Evolutionary conservation across 75 land plant genomes (phyloP).

Genomic region (Pinus albicaulis): DNA sequence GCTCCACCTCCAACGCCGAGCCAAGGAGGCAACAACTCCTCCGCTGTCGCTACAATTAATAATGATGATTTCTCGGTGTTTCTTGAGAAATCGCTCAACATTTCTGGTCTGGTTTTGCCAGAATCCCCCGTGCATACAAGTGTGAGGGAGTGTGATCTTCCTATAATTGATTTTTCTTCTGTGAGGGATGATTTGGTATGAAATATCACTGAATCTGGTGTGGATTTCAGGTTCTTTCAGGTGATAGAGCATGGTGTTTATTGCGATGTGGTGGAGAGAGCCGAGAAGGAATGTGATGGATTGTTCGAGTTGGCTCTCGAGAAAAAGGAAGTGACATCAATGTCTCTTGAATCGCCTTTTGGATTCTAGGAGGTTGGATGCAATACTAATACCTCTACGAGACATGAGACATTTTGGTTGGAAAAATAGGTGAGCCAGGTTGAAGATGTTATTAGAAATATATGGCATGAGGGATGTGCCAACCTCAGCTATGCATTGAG

Average conservation of each 20-base stretch:
- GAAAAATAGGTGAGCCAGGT: too few species aligned
- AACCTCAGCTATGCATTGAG: too few species aligned
- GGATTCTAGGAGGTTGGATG: too few species aligned
- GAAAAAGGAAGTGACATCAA: neutral
- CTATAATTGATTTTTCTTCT: neutral
- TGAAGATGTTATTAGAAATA: too few species aligned
- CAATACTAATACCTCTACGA: too few species aligned
- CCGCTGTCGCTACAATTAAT: neutral
- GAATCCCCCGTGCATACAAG: neutral
- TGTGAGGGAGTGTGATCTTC: neutral
- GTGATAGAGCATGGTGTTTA: neutral
- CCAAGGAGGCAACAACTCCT: neutral
- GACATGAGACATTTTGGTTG: too few species aligned
- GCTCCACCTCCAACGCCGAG: neutral
- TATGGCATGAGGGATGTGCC: too few species aligned
- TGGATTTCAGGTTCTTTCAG: constrained; percentile 1
- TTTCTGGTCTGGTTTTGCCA: neutral
- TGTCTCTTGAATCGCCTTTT: neutral
- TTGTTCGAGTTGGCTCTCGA: neutral
- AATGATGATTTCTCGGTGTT: constrained; percentile 7
- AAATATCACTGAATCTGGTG: neutral
- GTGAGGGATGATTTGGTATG: neutral
- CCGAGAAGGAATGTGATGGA: neutral
- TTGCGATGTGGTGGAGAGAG: neutral
- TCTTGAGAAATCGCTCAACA: neutral